phyloP scores from a whole-genome alignment of 352 stramenopile species.

The Globisporangium sylvaticum region DNA sequence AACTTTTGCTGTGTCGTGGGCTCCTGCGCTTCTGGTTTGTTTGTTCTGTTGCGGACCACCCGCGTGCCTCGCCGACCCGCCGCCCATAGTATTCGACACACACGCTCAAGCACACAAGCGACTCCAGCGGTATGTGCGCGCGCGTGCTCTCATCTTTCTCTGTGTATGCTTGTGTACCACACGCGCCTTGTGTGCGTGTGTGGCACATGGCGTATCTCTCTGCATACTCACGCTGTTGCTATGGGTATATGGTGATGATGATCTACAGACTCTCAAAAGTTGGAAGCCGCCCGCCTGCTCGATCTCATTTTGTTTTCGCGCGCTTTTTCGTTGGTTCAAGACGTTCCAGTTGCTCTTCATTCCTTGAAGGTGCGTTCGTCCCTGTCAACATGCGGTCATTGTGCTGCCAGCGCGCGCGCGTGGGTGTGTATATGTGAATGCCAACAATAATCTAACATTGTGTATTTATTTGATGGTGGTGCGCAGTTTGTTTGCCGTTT shows the following conservation, averaged over 20 bases:
- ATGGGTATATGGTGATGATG: background rate
- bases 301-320: background rate
- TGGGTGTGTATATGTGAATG: background rate
- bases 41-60: background rate
- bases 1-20: background rate
- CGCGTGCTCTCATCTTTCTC: too few relatives aligned
- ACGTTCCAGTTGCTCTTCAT: background rate
- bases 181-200: background rate
- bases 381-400: background rate
- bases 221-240: background rate
- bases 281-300: background rate
- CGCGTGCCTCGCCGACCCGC: background rate
- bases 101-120: background rate
- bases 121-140: background rate
- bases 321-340: constrained; percentile 1
- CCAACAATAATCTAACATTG: background rate
- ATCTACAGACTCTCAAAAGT: background rate
- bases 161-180: background rate
- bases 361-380: background rate
- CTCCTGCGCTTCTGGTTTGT: background rate
- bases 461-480: background rate
- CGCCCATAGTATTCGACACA: constrained; percentile 6
- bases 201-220: background rate
- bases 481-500: constrained; percentile 2
- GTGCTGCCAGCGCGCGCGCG: background rate